Evolutionary conservation across 257 asterid genomes (phyloP).

Genomic region (Datura wrightii): DNA sequence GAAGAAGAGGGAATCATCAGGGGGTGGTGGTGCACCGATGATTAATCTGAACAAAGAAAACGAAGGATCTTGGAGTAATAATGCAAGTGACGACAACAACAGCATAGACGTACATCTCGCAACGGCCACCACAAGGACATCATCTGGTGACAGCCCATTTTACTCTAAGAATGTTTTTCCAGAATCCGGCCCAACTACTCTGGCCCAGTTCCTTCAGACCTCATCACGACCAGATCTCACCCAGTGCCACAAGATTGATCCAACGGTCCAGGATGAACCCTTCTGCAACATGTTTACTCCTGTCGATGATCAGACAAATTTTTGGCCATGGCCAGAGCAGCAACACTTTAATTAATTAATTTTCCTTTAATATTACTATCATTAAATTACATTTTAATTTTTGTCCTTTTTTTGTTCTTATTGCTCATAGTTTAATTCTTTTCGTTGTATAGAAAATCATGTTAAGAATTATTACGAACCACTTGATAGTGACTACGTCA

Average conservation of each 20-base stretch:
- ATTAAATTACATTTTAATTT: background rate
- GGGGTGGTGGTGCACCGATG: constrained; percentile 40
- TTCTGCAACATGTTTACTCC: constrained; percentile 63
- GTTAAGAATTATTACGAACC: background rate
- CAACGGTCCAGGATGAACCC: constrained; percentile 50
- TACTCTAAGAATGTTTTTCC: constrained; percentile 41
- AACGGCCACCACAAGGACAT: constrained; percentile 27
- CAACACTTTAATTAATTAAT: constrained; percentile 51
- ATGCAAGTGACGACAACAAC: constrained; percentile 68
- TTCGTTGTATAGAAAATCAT: background rate
- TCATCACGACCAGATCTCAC: constrained; percentile 46
- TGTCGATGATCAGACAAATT: constrained; percentile 65
- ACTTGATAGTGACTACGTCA: background rate
- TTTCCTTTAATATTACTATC: background rate
- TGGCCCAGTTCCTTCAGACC: constrained; percentile 50
- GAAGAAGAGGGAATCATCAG: constrained; percentile 53
- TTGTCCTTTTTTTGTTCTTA: background rate
- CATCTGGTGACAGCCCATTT: constrained; percentile 29
- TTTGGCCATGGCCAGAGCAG: constrained; percentile 82
- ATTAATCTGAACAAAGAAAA: constrained; percentile 66
- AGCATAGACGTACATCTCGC: constrained; percentile 64
- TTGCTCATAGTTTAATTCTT: background rate
- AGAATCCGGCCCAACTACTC: constrained; percentile 37
- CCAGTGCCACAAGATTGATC: constrained; percentile 42
- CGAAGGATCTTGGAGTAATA: constrained; percentile 82